These are phyloP conservation scores for Elongisporangium senticosum DNA, from an alignment of 352 stramenopile species.

Conservation along the genomic window DNA sequence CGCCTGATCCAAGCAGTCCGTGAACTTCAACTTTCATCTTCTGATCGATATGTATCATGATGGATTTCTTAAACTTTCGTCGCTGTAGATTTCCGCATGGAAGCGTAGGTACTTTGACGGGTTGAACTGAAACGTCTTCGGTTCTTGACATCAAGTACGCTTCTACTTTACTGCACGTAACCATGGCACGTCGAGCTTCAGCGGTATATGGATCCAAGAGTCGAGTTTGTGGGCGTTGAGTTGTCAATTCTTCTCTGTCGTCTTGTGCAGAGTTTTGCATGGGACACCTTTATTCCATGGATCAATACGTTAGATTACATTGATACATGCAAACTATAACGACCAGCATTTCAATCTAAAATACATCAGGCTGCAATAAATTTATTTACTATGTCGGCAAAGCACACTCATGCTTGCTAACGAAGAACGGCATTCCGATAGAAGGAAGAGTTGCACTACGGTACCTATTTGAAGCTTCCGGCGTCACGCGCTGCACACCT, in stretches of 20 bases:
- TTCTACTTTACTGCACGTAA: slow-evolving; percentile 32
- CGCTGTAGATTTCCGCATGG: slow-evolving; percentile 36
- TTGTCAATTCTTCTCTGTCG: neutral
- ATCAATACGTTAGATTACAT: neutral
- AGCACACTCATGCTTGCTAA: neutral
- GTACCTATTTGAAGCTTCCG: slow-evolving; percentile 35
- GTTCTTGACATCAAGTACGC: slow-evolving; percentile 35
- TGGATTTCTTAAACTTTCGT: slow-evolving; percentile 52
- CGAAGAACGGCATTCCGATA: slow-evolving; percentile 3
- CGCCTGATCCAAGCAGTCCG: slow-evolving; percentile 61
- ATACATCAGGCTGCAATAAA: neutral
- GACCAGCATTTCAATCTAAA: neutral
- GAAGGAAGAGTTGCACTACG: slow-evolving; percentile 8
- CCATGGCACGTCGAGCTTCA: slow-evolving; percentile 39
- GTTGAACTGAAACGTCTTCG: slow-evolving; percentile 48
- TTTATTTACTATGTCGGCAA: neutral
- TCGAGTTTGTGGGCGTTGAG: neutral
- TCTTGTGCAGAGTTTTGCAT: neutral
- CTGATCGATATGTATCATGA: slow-evolving; percentile 27
- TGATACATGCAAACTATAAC: neutral
- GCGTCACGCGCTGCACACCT: slow-evolving; percentile 15
- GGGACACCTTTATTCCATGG: neutral
- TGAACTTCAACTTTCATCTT: slow-evolving; percentile 34
- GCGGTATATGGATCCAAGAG: slow-evolving; percentile 50
- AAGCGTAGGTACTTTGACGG: slow-evolving; percentile 37